phyloP scores from a whole-genome alignment of 2,329 filamentous ascomycete genomes.

The Coniochaeta hoffmannii region DNA sequence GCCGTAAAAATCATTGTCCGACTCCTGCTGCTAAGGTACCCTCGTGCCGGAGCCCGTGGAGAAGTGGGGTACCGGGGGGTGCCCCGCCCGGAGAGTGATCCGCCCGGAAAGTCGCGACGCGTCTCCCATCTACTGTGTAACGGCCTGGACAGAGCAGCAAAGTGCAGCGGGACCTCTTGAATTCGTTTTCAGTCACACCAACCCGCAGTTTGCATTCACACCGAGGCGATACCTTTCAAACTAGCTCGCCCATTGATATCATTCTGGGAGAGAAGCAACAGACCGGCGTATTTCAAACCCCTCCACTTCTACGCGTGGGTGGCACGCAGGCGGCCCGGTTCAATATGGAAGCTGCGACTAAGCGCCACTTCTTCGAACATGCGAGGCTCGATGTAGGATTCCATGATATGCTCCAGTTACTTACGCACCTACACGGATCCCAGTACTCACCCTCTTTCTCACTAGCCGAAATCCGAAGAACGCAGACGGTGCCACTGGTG shows the following conservation, averaged over 20 bases:
- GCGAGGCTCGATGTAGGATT: conserved; percentile 20
- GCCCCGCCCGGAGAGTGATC: not conserved
- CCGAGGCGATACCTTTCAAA: too few relatives aligned
- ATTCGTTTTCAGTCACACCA: too few relatives aligned
- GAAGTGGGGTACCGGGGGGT: not conserved
- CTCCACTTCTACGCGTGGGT: too few relatives aligned
- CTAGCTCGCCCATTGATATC: too few relatives aligned
- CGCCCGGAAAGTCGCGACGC: not conserved
- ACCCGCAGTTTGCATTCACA: too few relatives aligned
- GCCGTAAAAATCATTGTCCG: too few relatives aligned
- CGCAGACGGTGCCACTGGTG: conserved; percentile 50
- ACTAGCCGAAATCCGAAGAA: conserved; percentile 23
- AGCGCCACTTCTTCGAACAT: conserved; percentile 43
- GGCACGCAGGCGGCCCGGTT: too few relatives aligned
- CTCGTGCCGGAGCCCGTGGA: not conserved
- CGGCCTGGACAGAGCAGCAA: too few relatives aligned
- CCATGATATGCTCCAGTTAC: not conserved
- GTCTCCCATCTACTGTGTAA: not conserved
- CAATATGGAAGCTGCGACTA: conserved; percentile 37
- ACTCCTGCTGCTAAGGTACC: not conserved
- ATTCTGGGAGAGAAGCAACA: too few relatives aligned
- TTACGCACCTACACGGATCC: not conserved
- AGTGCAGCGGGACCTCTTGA: too few relatives aligned
- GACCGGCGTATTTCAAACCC: too few relatives aligned
- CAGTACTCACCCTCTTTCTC: conserved; percentile 2